Evolutionary conservation across 2,329 filamentous ascomycete genomes (phyloP), one percentile per base, ranked within the genome.

Genomic region (Fusarium luffae): DNA sequence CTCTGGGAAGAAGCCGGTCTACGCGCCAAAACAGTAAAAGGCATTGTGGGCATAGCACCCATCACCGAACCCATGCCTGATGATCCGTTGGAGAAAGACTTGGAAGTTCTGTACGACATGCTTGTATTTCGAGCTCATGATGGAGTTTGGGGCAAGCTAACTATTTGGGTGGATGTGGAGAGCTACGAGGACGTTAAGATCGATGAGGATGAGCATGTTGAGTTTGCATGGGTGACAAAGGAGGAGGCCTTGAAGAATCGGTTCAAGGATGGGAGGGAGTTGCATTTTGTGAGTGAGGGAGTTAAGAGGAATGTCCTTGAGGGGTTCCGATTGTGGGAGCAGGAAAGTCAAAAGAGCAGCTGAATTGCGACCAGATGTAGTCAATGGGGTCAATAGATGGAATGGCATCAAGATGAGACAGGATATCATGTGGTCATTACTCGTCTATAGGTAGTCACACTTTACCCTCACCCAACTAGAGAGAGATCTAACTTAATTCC

Each of bases 1-100:
- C 77, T 86, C 2, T 79, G 76, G 74, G 85, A 86, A 68, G 84
- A 86, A 69, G 74, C 83, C 0, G 79, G 81, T 0, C 77, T 86
- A 1, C 46, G 59, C 3, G 79, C 78, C 8, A 69, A 58, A 2
- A 57, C 59, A 9, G 75, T 82, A 3, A 68, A 67, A 12, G 61
- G 61, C 7, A 62, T 73, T 2, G 71, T 77, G 3, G 66, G 72
- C 2, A 42, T 73, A 41, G 41, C 43, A 3, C 40, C 50, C 0
- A 19, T 40, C 13, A 25, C 16, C 3, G 34, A 56, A 3, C 47
- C 34, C 4, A 37, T 23, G 5, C 43, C 54, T 2, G 54, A 66
- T 11, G 71, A 73, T n/a, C 55, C 28, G 1, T 63, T 68, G 27
- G 59, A 71, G 23, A 59, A 52, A 13, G 70, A 75, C 47, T 56